phyloP scores from a whole-genome alignment of 495 filamentous ascomycete genomes.

The Podospora comata region DNA sequence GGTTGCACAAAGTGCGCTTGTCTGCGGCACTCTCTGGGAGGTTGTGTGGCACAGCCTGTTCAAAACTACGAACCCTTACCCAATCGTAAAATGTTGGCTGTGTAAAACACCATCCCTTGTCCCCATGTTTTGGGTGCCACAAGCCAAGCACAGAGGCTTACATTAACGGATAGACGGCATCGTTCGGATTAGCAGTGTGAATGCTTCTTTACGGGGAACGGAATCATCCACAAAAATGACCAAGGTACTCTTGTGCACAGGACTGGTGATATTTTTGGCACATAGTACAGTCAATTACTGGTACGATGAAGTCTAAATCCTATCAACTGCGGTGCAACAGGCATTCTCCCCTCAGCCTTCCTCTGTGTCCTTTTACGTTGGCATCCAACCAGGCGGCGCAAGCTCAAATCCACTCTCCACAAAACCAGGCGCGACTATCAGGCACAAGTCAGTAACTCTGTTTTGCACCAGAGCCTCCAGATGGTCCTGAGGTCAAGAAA shows the following conservation, averaged over 20 bases:
- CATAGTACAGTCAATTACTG: too few species aligned
- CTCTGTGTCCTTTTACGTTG: conserved; percentile 7
- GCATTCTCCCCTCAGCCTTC: background rate
- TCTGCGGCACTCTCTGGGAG: background rate
- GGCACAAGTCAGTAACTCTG: background rate
- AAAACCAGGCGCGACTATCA: conserved; percentile 41
- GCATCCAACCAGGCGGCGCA: conserved; percentile 37
- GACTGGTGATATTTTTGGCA: background rate
- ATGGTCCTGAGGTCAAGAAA: conserved; percentile 1
- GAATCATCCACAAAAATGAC: background rate
- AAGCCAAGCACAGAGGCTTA: background rate
- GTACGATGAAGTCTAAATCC: too few species aligned
- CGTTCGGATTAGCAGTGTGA: background rate
- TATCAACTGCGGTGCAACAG: too few species aligned
- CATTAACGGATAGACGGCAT: background rate
- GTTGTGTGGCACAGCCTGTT: background rate
- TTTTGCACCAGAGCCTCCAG: background rate
- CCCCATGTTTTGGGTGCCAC: background rate
- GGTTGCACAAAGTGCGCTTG: background rate
- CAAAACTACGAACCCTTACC: background rate
- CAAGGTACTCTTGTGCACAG: background rate
- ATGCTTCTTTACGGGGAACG: background rate
- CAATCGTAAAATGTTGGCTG: background rate
- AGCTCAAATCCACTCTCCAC: conserved; percentile 36
- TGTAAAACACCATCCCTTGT: background rate